Base-by-base conservation (phyloP, 2,329 filamentous ascomycete genomes). In the Aspergillus tanneri region DNA sequence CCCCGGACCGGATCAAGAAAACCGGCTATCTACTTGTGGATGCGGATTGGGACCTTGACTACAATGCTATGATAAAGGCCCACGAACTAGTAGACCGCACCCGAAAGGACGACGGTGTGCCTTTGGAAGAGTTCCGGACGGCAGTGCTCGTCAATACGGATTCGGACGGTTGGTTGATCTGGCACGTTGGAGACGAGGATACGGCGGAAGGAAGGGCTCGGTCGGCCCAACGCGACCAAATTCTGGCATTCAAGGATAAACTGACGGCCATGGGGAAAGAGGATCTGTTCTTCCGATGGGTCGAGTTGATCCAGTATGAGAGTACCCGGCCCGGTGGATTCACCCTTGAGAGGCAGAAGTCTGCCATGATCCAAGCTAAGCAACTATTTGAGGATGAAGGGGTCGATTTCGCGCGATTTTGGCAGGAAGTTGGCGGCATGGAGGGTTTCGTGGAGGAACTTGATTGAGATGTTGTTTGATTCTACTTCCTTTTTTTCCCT, bases 221-320 rank as follows among this genome's bases (percentile, higher is more conserved):
- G 19, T 72, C 70, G 45, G 65, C 65, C 36, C 67, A 72, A 42
- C 62, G 70, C 2, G 81, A 84, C 54, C 89, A 93, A 70, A 85
- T 96, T 7, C 81, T 93, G 53, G 79, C 80, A 2, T 95, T 96
- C 67, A 85, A 88, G 59, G 86, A 93, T 35, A 83, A 84, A 16
- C 77, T 96, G 58, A 78, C 81, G 1, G 78, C 78, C 2, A 77
- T 93, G 69, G 90, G 87, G 35, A 95, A 96, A 71, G 91, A 96
- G 68, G 84, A 87, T 55, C 69, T 96, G 44, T 96, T 96, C 73
- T 96, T 88, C 73, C 83, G 86, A 46, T 96, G 90, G 90, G 88
- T 96, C 40, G 91, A 96, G 73, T 80, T 95, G 63, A 84, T 96
- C 41, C 90, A 96, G 71, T 95, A 84, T 62, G 90, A 96, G 71